These are phyloP conservation scores for Wickerhamomyces strasburgensis DNA, from an alignment of 805 yeast species.

Conservation along the genomic window DNA sequence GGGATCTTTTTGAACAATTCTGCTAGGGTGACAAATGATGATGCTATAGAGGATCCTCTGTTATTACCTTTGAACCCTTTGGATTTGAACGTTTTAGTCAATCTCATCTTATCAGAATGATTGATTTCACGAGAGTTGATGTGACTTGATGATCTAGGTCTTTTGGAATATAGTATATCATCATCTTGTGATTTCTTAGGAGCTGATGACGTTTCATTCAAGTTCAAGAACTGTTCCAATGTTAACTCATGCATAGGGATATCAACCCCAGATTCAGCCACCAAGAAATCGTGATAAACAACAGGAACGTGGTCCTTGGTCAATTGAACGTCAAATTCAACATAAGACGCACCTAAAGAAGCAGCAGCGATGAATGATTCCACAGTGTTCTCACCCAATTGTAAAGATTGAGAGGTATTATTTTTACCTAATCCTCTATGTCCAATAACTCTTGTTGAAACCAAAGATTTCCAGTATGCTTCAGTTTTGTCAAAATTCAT, in stretches of 20 bases:
- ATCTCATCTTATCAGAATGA: conserved; percentile 61
- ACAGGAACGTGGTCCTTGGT: conserved; percentile 91
- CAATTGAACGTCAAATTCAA: conserved; percentile 93
- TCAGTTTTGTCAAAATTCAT: conserved; percentile 63
- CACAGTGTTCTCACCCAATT: conserved; percentile 91
- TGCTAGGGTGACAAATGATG: conserved; percentile 82
- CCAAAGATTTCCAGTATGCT: conserved; percentile 88
- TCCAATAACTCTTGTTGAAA: conserved; percentile 87
- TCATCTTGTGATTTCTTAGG: conserved; percentile 21
- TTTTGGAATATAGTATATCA: conserved; percentile 22
- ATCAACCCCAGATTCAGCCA: conserved; percentile 93
- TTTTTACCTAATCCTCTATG: conserved; percentile 95
- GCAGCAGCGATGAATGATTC: conserved; percentile 96
- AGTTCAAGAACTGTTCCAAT: conserved; percentile 75
- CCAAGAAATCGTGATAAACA: conserved; percentile 89
- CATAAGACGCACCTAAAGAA: conserved; percentile 91
- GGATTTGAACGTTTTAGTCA: conserved; percentile 82
- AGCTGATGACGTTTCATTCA: conserved; percentile 29
- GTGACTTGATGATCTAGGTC: conserved; percentile 24
- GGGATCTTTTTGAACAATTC: conserved; percentile 84
- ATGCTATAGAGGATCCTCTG: conserved; percentile 84
- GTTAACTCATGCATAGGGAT: conserved; percentile 94
- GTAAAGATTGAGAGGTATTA: conserved; percentile 68
- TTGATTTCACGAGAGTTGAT: conserved; percentile 5
- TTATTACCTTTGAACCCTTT: conserved; percentile 91